Base-by-base conservation (phyloP, 2,329 filamentous ascomycete genomes). In the Fusarium mexicanum region DNA sequence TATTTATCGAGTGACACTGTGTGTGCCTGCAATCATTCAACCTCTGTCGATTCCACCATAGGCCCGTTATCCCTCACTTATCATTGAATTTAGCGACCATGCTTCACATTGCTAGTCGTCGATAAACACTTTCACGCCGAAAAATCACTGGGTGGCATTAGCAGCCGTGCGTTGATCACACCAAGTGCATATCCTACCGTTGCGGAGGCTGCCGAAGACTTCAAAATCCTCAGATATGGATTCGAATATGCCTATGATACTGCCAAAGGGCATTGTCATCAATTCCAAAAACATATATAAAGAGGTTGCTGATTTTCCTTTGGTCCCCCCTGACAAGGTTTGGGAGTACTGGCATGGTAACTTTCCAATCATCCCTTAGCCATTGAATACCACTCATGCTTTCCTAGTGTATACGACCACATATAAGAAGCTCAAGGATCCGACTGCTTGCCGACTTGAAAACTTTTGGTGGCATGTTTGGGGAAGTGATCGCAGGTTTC, bases 391-490 rank as follows among this genome's bases (percentile, higher is more conserved):
- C 72, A 69, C 57, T 51, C 68, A 75, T 69, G 66, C 40, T 38
- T 29, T 17, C 47, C 35, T 48, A 91, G 90, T 90, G 10, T 91
- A 91, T 75, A 90, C 89, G 17, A 89, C 86, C 37, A 91, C 88
- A 22, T 87, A 88, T 71, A 87, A 88, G 76, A 86, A 86, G 73
- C 84, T 91, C 38, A 84, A 86, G 67, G 89, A 91, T 74, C 90
- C 90, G n/a, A 91, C 89, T 7, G 89, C 89, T 35, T 87, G 87
- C 67, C 88, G 90, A 24, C 81, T 91, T 26, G 90, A 91, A 77
- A 89, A 91, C 76, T 91, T 91, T 74, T 92, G 90, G 90, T 91
- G 89, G 87, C 89, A 91, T 76, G 88, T 91, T 61, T 89, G 89
- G 86, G 89, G 89, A 40, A 91, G 90, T 74, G 83, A 90, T 71